Evolutionary conservation across 2,329 filamentous ascomycete species (phyloP).

Genomic region (Phyllosticta citribraziliensis): DNA sequence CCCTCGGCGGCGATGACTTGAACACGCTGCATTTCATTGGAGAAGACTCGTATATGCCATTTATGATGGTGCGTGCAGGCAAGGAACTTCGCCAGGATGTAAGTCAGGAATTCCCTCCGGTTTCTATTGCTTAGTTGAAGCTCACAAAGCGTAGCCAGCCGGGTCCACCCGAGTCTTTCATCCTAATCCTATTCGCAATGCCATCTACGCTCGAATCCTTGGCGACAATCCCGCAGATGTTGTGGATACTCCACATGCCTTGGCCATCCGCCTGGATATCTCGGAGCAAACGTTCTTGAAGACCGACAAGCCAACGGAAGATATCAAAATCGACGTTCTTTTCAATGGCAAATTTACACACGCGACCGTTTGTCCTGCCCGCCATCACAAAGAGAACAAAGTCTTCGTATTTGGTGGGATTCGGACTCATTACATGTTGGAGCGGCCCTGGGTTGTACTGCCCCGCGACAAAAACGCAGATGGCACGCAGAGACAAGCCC

Average conservation of each 20-base stretch:
- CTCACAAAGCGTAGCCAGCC: background rate
- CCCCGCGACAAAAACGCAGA: constrained; percentile 19
- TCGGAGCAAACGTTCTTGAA: constrained; percentile 18
- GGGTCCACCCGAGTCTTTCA: background rate
- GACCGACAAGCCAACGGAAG: constrained; percentile 14
- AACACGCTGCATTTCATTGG: constrained; percentile 18
- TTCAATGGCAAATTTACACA: constrained; percentile 35
- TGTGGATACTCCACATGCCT: constrained; percentile 15
- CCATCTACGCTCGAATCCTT: background rate
- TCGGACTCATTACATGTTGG: constrained; percentile 28
- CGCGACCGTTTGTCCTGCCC: constrained; percentile 19
- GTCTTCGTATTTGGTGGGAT: constrained; percentile 28
- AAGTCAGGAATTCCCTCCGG: background rate
- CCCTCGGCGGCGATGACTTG: constrained; percentile 18
- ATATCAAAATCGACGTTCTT: constrained; percentile 39
- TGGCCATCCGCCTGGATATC: constrained; percentile 23
- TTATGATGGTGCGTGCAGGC: constrained; percentile 22
- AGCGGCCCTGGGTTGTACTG: constrained; percentile 37
- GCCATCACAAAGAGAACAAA: background rate
- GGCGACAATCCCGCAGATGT: background rate
- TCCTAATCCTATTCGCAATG: background rate
- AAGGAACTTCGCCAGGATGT: constrained; percentile 11
- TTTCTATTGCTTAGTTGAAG: background rate
- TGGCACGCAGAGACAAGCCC: constrained; percentile 13
- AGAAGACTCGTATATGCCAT: constrained; percentile 16